Base-by-base conservation (phyloP, 768 basidiomycete species). In the Gyrodon lividus region DNA sequence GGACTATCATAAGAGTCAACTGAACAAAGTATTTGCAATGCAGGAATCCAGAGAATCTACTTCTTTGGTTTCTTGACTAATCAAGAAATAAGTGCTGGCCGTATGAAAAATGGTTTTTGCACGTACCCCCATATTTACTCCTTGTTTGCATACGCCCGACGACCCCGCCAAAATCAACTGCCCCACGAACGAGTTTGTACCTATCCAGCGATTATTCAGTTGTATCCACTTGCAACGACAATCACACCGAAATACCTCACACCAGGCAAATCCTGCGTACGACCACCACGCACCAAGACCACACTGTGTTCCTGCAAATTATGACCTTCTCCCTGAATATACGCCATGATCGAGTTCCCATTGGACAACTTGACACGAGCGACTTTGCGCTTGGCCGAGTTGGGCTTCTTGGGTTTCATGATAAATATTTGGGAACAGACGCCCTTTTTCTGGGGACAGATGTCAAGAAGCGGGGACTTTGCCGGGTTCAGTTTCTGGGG, bases 221-320 rank as follows among this genome's bases (percentile, higher is more conserved):
- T 17, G 28, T 51, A 33, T 24, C 43, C 24, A 28, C 30, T 46
- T 38, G 13, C 4, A 38, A n/a, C 23, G 33, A 49, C 10, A 37
- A n/a, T 39, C 24, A 35, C 17, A n/a, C 12, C 17, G 20, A 70
- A 82, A 46, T 59, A 97, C 97, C 90, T 84, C 24, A 98, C 91
- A 80, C 97, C 95, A 33, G 96, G 96, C 68, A 98, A 77, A 85
- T 99, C 97, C 75, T 98, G 95, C 2, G 93, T 87, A 72, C 93
- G 82, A 13, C 97, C 97, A 5, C 97, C 97, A 61, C 95, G 76
- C n/a, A 98, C 82, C 39, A 98, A 70, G 2, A 98, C 94, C 4
- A 98, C 96, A 70, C 87, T 89, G 64, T 99, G 97, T 68, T 98
- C 97, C 73, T 98, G 97, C 62, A 98, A 70, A 65, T 97, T 98